Conservation (phyloP, 768 basidiomycete genomes). For the Crucibulum laeve region DNA sequence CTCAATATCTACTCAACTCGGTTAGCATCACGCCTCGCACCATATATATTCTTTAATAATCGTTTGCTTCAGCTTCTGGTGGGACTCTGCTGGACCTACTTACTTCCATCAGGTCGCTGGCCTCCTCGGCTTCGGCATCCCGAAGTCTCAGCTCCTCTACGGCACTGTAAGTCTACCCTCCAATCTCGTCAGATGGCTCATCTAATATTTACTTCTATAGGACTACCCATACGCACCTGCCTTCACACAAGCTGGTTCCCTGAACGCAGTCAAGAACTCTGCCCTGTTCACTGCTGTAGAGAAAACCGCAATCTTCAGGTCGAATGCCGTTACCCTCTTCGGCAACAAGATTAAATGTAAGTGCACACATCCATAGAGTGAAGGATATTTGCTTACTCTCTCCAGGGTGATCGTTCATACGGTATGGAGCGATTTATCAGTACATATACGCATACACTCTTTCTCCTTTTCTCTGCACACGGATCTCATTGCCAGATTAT, state of each 20-base stretch:
- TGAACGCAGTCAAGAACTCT: constrained; percentile 11
- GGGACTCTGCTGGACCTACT: constrained; percentile 33
- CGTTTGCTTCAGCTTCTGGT: constrained; percentile 23
- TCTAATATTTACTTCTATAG: constrained; percentile 8
- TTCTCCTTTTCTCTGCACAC: too few species aligned
- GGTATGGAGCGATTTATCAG: too few species aligned
- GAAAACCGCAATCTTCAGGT: constrained; percentile 12
- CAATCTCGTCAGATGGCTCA: background rate
- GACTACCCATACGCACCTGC: constrained; percentile 23
- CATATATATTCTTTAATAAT: background rate
- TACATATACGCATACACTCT: too few species aligned
- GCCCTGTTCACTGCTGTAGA: constrained; percentile 9
- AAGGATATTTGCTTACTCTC: background rate
- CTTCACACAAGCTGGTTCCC: constrained; percentile 13
- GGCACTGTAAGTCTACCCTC: constrained; percentile 22
- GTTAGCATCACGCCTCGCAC: constrained; percentile 6
- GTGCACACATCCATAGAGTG: background rate
- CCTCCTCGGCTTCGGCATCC: constrained; percentile 25
- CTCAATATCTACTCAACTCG: constrained; percentile 25
- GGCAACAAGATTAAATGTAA: constrained; percentile 12
- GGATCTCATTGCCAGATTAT: too few species aligned
- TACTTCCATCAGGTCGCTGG: constrained; percentile 29
- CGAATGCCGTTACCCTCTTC: constrained; percentile 13
- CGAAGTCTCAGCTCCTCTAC: constrained; percentile 26
- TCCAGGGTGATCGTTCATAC: too few species aligned